Evolutionary conservation across 2,329 filamentous ascomycete species (phyloP).

Genomic region (Botrytis fabae): DNA sequence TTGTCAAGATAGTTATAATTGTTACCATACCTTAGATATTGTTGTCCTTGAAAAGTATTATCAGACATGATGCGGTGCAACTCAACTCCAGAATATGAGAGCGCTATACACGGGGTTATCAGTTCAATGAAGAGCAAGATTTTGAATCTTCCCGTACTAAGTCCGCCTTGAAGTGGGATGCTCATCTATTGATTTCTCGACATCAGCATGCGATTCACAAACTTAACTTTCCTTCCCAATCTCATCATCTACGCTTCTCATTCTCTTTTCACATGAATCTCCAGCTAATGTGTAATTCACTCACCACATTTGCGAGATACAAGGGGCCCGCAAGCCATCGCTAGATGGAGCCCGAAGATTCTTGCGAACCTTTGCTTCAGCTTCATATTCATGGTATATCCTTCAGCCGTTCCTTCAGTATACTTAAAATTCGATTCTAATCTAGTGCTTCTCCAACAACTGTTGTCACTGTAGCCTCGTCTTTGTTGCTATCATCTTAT

Average conservation of each 20-base stretch:
- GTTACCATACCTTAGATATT: too few species aligned
- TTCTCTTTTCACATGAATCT: background rate
- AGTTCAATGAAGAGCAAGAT: background rate
- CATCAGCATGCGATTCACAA: background rate
- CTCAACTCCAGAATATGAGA: background rate
- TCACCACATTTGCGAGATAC: background rate
- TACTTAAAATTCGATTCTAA: background rate
- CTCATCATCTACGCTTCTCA: background rate
- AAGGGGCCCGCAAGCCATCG: fast-evolving
- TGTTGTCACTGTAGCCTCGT: background rate
- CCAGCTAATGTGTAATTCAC: fast-evolving
- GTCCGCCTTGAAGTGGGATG: background rate
- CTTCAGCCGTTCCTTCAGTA: background rate
- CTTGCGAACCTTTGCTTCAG: background rate
- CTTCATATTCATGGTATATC: fast-evolving
- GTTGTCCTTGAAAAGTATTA: background rate
- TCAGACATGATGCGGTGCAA: background rate
- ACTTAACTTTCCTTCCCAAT: background rate
- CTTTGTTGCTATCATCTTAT: background rate
- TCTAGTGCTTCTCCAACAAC: background rate
- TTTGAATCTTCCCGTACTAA: background rate
- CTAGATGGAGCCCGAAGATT: background rate
- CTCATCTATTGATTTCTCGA: background rate
- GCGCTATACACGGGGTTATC: fast-evolving
- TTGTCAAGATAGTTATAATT: background rate